phyloP scores from a whole-genome alignment of 805 yeast species.

The Metschnikowia drakensbergensis region DNA sequence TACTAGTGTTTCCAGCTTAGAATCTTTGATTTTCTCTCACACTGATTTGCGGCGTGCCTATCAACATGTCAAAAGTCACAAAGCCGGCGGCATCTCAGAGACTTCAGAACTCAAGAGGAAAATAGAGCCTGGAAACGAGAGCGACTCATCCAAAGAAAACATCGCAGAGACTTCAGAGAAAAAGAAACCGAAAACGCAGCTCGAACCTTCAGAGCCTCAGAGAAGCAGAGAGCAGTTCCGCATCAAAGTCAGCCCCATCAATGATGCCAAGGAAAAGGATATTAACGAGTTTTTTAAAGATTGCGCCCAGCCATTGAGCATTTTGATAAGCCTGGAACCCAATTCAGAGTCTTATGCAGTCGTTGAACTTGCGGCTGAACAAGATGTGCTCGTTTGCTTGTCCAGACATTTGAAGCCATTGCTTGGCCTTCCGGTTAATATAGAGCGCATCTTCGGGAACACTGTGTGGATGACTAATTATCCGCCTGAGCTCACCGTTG shows the following conservation, averaged over 20 bases:
- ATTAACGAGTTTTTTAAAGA: slow-evolving; percentile 47
- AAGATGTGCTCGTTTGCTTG: slow-evolving; percentile 52
- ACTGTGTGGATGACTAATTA: slow-evolving; percentile 74
- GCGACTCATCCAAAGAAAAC: not conserved
- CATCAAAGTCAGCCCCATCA: slow-evolving; percentile 50
- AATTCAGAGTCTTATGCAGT: slow-evolving; percentile 37
- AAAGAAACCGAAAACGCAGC: not conserved
- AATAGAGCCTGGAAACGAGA: not conserved
- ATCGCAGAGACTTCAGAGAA: not conserved
- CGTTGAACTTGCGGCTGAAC: slow-evolving; percentile 52
- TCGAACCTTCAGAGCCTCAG: slow-evolving; percentile 8
- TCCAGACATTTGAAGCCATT: slow-evolving; percentile 54
- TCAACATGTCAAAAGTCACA: not conserved
- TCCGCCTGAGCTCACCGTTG: slow-evolving; percentile 50
- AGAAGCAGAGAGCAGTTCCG: slow-evolving; percentile 61
- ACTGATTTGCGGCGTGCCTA: not conserved
- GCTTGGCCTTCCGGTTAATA: slow-evolving; percentile 40
- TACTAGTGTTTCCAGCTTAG: not conserved
- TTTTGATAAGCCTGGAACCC: slow-evolving; percentile 17
- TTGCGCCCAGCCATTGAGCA: slow-evolving; percentile 53
- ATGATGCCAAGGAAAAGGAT: slow-evolving; percentile 38
- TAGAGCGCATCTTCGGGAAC: slow-evolving; percentile 42
- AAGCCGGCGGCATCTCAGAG: not conserved
- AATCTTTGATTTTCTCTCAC: not conserved
- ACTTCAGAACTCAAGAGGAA: not conserved